phyloP scores from a whole-genome alignment of 495 filamentous ascomycete species.

The Zalerion maritima region DNA sequence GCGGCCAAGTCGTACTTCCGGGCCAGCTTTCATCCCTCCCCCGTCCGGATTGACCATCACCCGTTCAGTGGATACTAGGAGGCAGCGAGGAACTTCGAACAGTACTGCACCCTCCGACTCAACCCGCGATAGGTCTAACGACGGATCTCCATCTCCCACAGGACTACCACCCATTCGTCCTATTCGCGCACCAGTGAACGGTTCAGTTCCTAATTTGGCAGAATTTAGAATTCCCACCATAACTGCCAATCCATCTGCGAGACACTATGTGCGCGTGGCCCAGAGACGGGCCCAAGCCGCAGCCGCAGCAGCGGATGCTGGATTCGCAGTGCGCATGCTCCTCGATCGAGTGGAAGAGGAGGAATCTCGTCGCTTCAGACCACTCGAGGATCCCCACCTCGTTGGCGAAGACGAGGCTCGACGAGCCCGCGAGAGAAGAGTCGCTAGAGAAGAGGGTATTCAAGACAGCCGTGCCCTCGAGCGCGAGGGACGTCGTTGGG shows the following conservation, averaged over 20 bases:
- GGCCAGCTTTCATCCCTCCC: slow-evolving; percentile 7
- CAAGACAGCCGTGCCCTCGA: no score
- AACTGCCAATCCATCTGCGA: slow-evolving; percentile 27
- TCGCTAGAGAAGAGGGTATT: slow-evolving; percentile 29
- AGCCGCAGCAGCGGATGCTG: not conserved
- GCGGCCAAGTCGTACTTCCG: not conserved
- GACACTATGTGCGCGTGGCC: slow-evolving; percentile 35
- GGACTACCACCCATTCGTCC: slow-evolving; percentile 26
- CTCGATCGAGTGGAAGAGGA: slow-evolving; percentile 22
- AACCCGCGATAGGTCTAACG: not conserved
- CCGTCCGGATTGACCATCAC: no score
- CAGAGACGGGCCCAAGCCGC: slow-evolving; percentile 27
- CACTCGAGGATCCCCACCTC: slow-evolving; percentile 36
- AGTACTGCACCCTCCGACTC: slow-evolving; percentile 1
- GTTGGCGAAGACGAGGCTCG: slow-evolving; percentile 37
- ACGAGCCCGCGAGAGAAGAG: slow-evolving; percentile 25
- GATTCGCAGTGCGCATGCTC: slow-evolving; percentile 9
- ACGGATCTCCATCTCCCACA: slow-evolving; percentile 3
- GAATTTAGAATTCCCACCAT: slow-evolving; percentile 26
- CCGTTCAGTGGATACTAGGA: no score
- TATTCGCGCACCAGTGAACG: no score
- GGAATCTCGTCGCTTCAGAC: slow-evolving; percentile 16
- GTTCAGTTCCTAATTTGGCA: slow-evolving; percentile 22
- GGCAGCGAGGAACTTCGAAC: slow-evolving; percentile 4
- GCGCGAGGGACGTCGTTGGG: slow-evolving; percentile 33